Evolutionary conservation across 345 rosid genomes (phyloP).

Genomic region (Trapa incisa): DNA sequence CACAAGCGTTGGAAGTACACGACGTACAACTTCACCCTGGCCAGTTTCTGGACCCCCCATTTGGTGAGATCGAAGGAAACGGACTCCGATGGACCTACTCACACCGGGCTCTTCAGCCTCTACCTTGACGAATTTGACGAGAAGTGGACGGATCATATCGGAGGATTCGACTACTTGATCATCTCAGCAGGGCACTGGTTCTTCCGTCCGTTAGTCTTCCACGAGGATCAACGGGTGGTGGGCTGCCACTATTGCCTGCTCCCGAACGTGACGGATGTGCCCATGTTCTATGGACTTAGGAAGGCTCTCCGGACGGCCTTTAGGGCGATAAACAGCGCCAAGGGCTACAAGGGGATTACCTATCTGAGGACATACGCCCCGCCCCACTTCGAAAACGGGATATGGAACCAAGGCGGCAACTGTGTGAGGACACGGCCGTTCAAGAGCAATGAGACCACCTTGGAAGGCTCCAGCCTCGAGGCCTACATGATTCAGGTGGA

Average conservation of each 20-base stretch:
- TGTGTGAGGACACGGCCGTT: conserved; percentile 50
- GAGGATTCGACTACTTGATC: conserved; percentile 48
- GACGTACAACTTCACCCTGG: conserved; percentile 63
- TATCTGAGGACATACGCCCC: conserved; percentile 63
- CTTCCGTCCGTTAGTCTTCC: conserved; percentile 45
- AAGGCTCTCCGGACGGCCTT: conserved; percentile 64
- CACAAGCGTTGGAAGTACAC: conserved; percentile 62
- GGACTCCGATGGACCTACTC: conserved; percentile 23
- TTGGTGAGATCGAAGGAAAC: conserved; percentile 34
- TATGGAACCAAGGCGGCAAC: conserved; percentile 71
- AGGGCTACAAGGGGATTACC: conserved; percentile 46
- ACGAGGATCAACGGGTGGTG: conserved; percentile 21
- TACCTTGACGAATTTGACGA: conserved; percentile 49
- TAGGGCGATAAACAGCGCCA: conserved; percentile 33
- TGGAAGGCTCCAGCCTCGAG: conserved; percentile 37
- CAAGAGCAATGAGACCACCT: conserved; percentile 34
- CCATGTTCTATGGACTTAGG: conserved; percentile 49
- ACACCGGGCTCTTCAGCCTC: conserved; percentile 39
- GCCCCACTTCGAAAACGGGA: conserved; percentile 63
- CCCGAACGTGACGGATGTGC: conserved; percentile 38
- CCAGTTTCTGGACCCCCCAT: conserved; percentile 57
- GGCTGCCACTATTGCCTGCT: conserved; percentile 62
- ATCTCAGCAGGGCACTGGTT: conserved; percentile 75
- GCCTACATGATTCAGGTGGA: conserved; percentile 59
- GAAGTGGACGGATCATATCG: conserved; percentile 45